Evolutionary conservation across 768 basidiomycete species (phyloP), one percentile per base, ranked within the genome.

Genomic region (Russula foetens): DNA sequence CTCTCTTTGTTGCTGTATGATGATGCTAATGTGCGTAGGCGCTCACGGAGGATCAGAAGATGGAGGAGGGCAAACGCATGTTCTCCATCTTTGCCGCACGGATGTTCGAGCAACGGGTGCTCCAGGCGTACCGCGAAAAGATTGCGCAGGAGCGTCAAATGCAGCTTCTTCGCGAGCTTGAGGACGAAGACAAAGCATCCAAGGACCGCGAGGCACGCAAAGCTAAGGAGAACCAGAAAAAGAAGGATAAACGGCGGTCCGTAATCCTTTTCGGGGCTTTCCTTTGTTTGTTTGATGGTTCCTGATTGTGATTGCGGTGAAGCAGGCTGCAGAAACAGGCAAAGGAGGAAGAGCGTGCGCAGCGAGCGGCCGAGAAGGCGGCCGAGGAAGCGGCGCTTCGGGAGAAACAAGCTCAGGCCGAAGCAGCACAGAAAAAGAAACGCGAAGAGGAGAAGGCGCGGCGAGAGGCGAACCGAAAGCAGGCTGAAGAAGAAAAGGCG

Each of bases 11-110:
- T 35, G 35, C 43, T 44, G 58, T 63, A 23, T 51, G 63, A 53
- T 48, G 59, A 54, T 63, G 15, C 59, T 66, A 49, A 60, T 53
- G 53, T 23, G 33, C 57, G 64, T 66, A 88, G 85, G 77, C 82
- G 49, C 83, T 96, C 82, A 94, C 95, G 2, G 95, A 98, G 72
- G 90, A 92, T 73, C 92, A 98, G 75, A 95, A 96, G 75, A 95
- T 96, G 89, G 96, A 98, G 74, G 97, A 98, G 75, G 97, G 97
- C 66, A 93, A 95, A 73, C 84, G 92, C 53, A 99, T 99, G 97
- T 99, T 99, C 78, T 94, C 93, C 65, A 97, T 99, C 74, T 99
- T 99, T 69, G 97, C 97, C 17, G 97, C 97, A 45, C 85, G 97
- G 56, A 97, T 98, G 95, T 98, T 99, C 72, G 97, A 99, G 75